Percentiles rank a stretch among this genome's conserved stretches.
These are phyloP conservation scores for Pestalotiopsis sp. DNA, from an alignment of 2,329 filamentous ascomycete genomes.

Conservation along the genomic window DNA sequence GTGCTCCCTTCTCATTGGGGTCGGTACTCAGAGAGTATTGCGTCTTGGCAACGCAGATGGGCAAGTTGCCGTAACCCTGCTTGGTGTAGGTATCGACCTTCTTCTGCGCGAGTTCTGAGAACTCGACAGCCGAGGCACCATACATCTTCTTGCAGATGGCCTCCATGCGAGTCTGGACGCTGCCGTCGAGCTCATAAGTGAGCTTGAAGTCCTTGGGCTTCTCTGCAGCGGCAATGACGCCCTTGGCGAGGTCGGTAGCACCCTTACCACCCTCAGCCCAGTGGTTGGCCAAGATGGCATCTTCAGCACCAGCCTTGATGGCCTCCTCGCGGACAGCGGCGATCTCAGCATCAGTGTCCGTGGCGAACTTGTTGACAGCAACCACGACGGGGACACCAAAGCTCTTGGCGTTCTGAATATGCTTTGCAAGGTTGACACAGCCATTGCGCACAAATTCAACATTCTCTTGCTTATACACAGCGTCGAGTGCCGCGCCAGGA, in stretches of 20 bases:
- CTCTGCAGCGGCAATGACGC: conserved; percentile 79
- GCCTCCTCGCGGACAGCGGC: conserved; percentile 88
- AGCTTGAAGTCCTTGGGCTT: conserved; percentile 87
- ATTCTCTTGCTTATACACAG: conserved; percentile 92
- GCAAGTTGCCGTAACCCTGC: conserved; percentile 89
- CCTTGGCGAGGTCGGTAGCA: conserved; percentile 84
- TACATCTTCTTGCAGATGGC: conserved; percentile 93
- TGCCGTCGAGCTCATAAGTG: conserved; percentile 77
- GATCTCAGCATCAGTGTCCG: conserved; percentile 91
- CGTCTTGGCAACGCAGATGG: conserved; percentile 97
- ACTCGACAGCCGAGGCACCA: conserved; percentile 84
- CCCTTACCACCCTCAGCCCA: conserved; percentile 95
- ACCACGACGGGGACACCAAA: conserved; percentile 95
- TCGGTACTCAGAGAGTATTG: conserved; percentile 97
- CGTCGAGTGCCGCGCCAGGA: conserved; percentile 80
- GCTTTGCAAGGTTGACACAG: conserved; percentile 93
- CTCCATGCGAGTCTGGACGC: conserved; percentile 87
- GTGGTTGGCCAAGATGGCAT: conserved; percentile 92
- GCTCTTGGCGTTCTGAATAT: conserved; percentile 84
- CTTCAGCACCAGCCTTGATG: conserved; percentile 87
- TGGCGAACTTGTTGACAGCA: conserved; percentile 95
- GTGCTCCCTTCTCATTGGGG: conserved; percentile 90
- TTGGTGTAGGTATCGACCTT: conserved; percentile 94
- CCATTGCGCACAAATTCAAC: conserved; percentile 86
- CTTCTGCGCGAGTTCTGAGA: conserved; percentile 90